Evolutionary conservation across 1,284 basidiomycete genomes (phyloP), one percentile per base, ranked within the genome.

Genomic region (Malassezia equina): DNA sequence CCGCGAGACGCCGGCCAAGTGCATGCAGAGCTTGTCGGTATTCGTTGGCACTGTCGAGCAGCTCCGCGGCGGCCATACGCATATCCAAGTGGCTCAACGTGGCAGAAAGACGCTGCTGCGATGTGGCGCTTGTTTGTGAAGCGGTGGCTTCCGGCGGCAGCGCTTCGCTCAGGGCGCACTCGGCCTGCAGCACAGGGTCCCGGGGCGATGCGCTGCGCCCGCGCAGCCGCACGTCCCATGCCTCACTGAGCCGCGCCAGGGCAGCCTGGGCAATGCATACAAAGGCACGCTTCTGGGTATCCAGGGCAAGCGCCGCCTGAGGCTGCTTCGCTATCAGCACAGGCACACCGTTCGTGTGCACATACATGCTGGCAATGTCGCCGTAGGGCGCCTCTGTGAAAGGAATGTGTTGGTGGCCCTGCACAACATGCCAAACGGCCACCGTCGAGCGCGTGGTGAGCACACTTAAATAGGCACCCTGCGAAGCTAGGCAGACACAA

Each of bases 331-430:
- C 44, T n/a, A 70, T 52, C 11, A 67, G 42, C 23, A 71, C 82
- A 82, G 54, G 81, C 23, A 61, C 55, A 11, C 71, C 69, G 31
- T 72, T 73, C 32, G 58, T 48, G 45, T 70, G 66, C 17, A 72
- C 53, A 21, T 58, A 47, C 40, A 66, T 57, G 4, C 58, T 52
- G 19, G 60, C 54, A 2, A 69, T 53, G 15, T 61, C 62, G 43
- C 63, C 63, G 4, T 59, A 59, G 17, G 70, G 49, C 25, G 61
- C 51, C 27, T 61, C 17, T n/a, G 36, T 39, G 19, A 19, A 39
- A 39, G 36, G 36, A 21, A 39, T 39, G 36, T 39, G 36, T 21
- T 39, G 36, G 7, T 21, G 36, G 7, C 36, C 19, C 19, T 39
- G n/a, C 15, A n/a, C 17, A 11, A 39, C 36, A 39, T 39, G 17